Evolutionary conservation across 495 filamentous ascomycete species (phyloP), one percentile per base, ranked within the genome.

Genomic region (Trichoderma parareesei): DNA sequence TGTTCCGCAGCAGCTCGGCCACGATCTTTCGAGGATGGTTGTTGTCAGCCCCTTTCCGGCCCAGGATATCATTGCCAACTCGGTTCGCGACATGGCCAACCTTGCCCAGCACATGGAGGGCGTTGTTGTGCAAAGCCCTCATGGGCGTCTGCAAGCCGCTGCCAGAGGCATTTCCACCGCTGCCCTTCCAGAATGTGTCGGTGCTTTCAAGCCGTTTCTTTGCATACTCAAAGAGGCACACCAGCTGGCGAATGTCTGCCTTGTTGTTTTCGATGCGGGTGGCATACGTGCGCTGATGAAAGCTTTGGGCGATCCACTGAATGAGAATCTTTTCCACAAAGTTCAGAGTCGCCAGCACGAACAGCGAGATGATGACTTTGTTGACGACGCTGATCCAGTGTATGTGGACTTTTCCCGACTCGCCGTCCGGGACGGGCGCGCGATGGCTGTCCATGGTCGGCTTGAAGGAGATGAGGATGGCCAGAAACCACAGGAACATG

Each of bases 51-150:
- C 90, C 82, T 67, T 85, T 81, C 48, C 85, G 86, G 14, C 94
- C 93, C 2, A 93, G 96, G 69, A 98, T 93, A 73, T 98, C 93
- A 13, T 92, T 92, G n/a, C 93, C 93, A 57, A 97, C 86, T 60
- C 91, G 92, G 11, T 87, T 92, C 10, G 93, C 90, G 9, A 92
- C 83, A 71, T 93, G 89, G n/a, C 92, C 91, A 65, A 97, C 87
- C 71, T 87, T 93, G 68, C 82, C 86, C 70, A 91, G 82, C 0
- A 84, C 90, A 37, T 87, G 84, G 46, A 86, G 85, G 18, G 92
- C 91, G 66, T 85, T 87, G 67, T 84, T 82, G 46, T 87, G 84
- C 3, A 95, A 75, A 43, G 86, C 78, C 8, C 82, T 84, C 76
- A 91, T 72, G 0, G 94, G 93, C 2, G 91, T 96, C 61, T 84